phyloP scores from a whole-genome alignment of 176 grass and related monocot species.

The Alloteropsis semialata region DNA sequence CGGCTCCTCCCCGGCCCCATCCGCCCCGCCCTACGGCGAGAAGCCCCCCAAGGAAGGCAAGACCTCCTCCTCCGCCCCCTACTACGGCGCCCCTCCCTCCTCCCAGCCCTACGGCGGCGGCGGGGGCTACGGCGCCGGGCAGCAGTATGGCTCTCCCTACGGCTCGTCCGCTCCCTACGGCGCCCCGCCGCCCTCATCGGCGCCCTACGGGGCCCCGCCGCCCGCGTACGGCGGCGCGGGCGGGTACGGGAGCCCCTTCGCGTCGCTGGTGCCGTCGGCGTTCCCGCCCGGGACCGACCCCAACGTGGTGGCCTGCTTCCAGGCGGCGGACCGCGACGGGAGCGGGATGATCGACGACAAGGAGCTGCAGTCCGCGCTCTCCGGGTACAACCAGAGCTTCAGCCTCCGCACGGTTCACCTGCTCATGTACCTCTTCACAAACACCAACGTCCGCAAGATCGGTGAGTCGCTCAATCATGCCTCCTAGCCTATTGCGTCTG shows the following conservation, averaged over 20 bases:
- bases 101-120: neutral
- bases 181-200: neutral
- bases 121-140: neutral
- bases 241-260: conserved; percentile 59
- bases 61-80: conserved; percentile 13
- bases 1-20: neutral
- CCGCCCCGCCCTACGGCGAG: conserved; percentile 31
- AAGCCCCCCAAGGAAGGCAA: conserved; percentile 54
- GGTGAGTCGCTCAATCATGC: conserved; percentile 21
- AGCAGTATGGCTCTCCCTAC: neutral
- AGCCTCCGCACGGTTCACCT: conserved; percentile 90
- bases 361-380: conserved; percentile 90
- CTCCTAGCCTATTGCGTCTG: neutral
- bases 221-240: neutral
- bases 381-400: conserved; percentile 79
- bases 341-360: conserved; percentile 94
- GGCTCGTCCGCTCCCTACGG: conserved; percentile 5
- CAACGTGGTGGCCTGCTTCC: conserved; percentile 90
- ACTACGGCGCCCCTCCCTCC: conserved; percentile 28
- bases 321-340: conserved; percentile 81
- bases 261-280: conserved; percentile 59
- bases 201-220: conserved; percentile 21
- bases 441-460: conserved; percentile 81
- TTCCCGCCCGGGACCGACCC: conserved; percentile 88
- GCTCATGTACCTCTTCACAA: conserved; percentile 97